A percentile compares a stretch with the other conserved stretches of the same genome.
These are phyloP conservation scores for Pythium pyrilobum DNA, from an alignment of 352 stramenopile genomes.

Conservation along the genomic window DNA sequence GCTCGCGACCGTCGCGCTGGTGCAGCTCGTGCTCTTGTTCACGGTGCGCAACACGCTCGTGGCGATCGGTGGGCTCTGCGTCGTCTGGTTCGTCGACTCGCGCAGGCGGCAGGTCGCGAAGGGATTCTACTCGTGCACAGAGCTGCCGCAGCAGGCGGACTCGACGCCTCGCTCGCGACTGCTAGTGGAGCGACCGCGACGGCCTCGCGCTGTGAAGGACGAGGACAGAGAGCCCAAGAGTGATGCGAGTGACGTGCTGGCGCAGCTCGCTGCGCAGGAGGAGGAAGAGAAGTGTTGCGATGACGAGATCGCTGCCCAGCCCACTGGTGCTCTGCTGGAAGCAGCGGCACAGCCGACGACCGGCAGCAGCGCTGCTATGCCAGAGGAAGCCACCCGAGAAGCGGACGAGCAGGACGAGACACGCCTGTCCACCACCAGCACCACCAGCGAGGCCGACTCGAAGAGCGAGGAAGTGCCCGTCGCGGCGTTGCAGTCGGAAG, in stretches of 20 bases:
- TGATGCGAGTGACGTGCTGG: background rate
- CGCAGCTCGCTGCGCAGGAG: background rate
- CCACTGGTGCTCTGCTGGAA: no score
- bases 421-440: background rate
- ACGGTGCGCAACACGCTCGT: conserved; percentile 22
- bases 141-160: conserved; percentile 9
- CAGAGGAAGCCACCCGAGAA: no score
- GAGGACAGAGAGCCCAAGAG: background rate
- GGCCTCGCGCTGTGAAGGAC: background rate
- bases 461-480: conserved; percentile 8
- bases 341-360: no score
- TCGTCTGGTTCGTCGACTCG: conserved; percentile 23
- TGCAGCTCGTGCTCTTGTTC: conserved; percentile 29
- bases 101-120: conserved; percentile 22
- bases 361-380: no score
- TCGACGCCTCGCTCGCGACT: background rate
- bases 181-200: background rate
- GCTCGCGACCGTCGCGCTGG: conserved; percentile 14
- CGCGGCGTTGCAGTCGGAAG: background rate
- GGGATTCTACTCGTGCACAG: conserved; percentile 49
- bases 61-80: background rate
- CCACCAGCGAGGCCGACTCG: conserved; percentile 4
- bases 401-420: background rate
- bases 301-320: no score
- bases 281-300: conserved; percentile 2